Base-by-base conservation (phyloP, 345 rosid genomes). In the Gynandropsis gynandra region DNA sequence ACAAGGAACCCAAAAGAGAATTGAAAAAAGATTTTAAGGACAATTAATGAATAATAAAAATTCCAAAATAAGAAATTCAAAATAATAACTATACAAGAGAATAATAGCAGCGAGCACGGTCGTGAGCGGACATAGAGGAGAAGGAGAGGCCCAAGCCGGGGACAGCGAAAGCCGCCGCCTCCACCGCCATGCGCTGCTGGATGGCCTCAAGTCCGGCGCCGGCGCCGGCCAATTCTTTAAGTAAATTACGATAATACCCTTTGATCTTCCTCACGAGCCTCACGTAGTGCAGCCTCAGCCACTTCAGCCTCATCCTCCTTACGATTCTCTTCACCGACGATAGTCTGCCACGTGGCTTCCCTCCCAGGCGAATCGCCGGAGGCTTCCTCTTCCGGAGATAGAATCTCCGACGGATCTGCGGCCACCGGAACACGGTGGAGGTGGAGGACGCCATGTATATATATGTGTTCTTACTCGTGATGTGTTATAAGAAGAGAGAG, bases 121-220 rank as follows among this genome's bases (percentile, higher is more conserved):
- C 66, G 8, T 70, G 61, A 11, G 67, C 59, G 15, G 76, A 16
- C 34, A 69, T 46, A 16, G 80, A 60, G 32, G 76, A 52, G 69
- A 85, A 65, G 57, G 78, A 64, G 14, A 79, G 46, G 24, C 87
- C 89, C 65, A 80, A 46, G 1, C 76, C 80, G 0, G 95, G 95
- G 38, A 79, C 82, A 12, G 79, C 87, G 31, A 77, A 62, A 42
- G 74, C 64, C 16, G 65, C 71, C 4, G 86, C 50, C 57, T 85
- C 95, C 76, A 79, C 62, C 13, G 76, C 52, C 55, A 77, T 42
- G 70, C 89, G 46, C 34, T 80, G 88, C 17, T 85, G 92, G 41
- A 76, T 69, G 46, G 68, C 44, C 51, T 85, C 95, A 9, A 72
- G 0, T 9, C 54, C 70, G 47, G 75, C 54, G 14, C 82, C 69